A percentile compares a stretch with the other conserved stretches of the same genome.
These are phyloP conservation scores for Cicer yamashitae DNA, from an alignment of 306 rosid species.

Conservation along the genomic window DNA sequence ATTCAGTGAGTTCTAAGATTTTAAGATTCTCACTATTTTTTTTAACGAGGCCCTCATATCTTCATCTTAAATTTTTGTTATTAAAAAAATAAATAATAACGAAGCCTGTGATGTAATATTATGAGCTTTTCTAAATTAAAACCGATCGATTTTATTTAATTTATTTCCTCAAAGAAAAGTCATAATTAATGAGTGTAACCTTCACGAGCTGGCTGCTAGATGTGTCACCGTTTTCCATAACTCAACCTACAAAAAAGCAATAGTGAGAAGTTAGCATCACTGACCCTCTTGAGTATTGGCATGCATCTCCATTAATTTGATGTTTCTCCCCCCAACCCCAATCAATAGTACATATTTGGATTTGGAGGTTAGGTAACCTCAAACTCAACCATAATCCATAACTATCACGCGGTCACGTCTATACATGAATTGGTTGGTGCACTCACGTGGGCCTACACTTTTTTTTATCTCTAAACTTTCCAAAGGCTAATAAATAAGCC, in stretches of 20 bases:
- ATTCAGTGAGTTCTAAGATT: no score
- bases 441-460: conserved; percentile 45
- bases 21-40: no score
- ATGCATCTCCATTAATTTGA: conserved; percentile 35
- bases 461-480: conserved; percentile 35
- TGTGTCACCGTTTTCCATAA: conserved; percentile 31
- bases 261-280: conserved; percentile 44
- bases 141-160: no score
- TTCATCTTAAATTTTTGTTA: no score
- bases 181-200: neutral
- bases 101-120: no score
- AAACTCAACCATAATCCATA: conserved; percentile 41
- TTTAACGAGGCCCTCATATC: no score
- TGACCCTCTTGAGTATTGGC: neutral
- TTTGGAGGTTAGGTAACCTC: conserved; percentile 48
- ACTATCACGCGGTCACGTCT: conserved; percentile 41
- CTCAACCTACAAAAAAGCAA: conserved; percentile 29
- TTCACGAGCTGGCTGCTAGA: conserved; percentile 34
- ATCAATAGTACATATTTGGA: conserved; percentile 27
- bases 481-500: conserved; percentile 20
- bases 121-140: no score
- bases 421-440: conserved; percentile 23
- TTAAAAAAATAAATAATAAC: no score
- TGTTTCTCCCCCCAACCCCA: conserved; percentile 36
- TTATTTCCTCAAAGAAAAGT: no score